Evolutionary conservation across 257 asterid species (phyloP).

Genomic region (Petunia secreta): DNA sequence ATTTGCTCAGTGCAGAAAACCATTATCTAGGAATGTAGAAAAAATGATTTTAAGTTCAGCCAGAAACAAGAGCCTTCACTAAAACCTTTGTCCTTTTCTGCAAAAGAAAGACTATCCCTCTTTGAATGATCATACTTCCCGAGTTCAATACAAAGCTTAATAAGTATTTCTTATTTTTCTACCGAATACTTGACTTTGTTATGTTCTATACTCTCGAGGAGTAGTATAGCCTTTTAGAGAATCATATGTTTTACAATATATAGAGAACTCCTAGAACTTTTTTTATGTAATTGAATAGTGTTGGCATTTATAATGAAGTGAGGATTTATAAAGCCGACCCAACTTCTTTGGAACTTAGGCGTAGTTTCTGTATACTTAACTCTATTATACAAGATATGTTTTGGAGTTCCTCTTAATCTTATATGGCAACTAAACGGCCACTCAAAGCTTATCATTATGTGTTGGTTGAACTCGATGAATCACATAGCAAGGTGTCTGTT

Average conservation of each 20-base stretch:
- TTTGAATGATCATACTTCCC: neutral
- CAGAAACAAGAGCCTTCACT: neutral
- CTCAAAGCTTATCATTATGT: neutral
- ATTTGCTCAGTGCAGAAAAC: neutral
- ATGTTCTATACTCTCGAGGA: too few species aligned
- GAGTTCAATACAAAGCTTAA: neutral
- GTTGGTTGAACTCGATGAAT: slow-evolving; percentile 10
- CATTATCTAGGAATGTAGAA: neutral
- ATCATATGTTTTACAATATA: too few species aligned
- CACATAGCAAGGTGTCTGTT: neutral
- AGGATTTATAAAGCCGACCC: too few species aligned
- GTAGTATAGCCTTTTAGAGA: too few species aligned
- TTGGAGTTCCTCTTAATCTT: slow-evolving; percentile 11
- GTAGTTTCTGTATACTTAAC: neutral
- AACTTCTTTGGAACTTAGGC: too few species aligned
- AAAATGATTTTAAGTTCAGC: slow-evolving; percentile 2
- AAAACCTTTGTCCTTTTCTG: neutral
- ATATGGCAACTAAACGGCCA: slow-evolving; percentile 16
- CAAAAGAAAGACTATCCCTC: neutral
- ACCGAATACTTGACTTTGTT: neutral
- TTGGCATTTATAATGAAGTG: too few species aligned
- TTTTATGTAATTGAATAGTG: too few species aligned
- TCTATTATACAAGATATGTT: neutral
- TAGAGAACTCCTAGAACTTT: too few species aligned
- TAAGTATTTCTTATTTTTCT: neutral